A percentile compares a stretch with the other conserved stretches of the same genome.
These are phyloP conservation scores for Tephrocybe sp. DNA, from an alignment of 768 basidiomycete genomes.

Conservation along the genomic window DNA sequence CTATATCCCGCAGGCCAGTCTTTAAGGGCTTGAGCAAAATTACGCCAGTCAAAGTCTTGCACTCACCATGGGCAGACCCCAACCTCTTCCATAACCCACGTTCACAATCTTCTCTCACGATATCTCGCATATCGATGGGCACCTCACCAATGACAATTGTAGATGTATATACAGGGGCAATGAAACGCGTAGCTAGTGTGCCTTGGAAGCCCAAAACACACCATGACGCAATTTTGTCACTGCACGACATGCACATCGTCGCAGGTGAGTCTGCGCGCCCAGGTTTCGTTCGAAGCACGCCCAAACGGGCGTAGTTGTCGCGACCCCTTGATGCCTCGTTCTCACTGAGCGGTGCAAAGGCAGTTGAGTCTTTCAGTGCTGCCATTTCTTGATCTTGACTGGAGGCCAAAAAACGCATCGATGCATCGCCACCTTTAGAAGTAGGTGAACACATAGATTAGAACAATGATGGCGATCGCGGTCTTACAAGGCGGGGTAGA, in stretches of 20 bases:
- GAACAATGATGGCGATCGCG: not conserved
- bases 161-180: constrained; percentile 64
- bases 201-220: constrained; percentile 84
- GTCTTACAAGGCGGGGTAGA: constrained; percentile 55
- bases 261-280: constrained; percentile 87
- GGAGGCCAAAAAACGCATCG: constrained; percentile 73
- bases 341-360: constrained; percentile 32
- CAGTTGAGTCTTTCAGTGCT: constrained; percentile 53
- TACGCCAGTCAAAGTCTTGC: too few species aligned
- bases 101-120: constrained; percentile 61
- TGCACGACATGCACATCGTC: constrained; percentile 88
- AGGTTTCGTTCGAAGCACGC: constrained; percentile 89
- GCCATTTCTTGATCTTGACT: constrained; percentile 78
- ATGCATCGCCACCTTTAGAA: constrained; percentile 86
- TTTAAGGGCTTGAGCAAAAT: too few species aligned
- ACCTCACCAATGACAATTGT: constrained; percentile 77
- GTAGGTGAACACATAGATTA: constrained; percentile 3
- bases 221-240: constrained; percentile 93
- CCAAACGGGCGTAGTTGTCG: constrained; percentile 71
- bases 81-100: constrained; percentile 66
- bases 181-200: constrained; percentile 58
- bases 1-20: constrained; percentile 48
- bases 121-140: constrained; percentile 31
- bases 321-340: constrained; percentile 66
- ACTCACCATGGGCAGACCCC: constrained; percentile 40